These are phyloP conservation scores for Monilinia laxa DNA, from an alignment of 2,329 filamentous ascomycete species.

Conservation along the genomic window DNA sequence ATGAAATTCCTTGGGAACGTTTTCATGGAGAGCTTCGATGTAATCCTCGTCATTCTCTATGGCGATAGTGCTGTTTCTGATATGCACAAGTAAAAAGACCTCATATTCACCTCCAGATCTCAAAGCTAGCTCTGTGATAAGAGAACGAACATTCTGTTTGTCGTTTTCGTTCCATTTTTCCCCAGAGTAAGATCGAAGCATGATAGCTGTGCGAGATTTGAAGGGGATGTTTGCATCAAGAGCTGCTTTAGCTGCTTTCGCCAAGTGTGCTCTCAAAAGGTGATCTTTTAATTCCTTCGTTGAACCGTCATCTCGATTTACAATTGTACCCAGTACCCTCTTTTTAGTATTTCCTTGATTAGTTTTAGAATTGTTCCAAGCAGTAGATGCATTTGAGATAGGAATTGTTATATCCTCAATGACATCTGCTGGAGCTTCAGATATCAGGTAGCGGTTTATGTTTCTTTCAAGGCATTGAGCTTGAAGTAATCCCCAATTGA, in stretches of 20 bases:
- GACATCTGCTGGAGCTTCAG: neutral
- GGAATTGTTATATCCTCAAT: neutral
- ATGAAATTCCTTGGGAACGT: conserved; percentile 68
- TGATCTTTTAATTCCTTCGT: neutral
- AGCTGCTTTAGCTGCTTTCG: neutral
- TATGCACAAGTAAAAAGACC: conserved; percentile 76
- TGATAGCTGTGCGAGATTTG: conserved; percentile 62
- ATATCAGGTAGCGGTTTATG: conserved; percentile 50
- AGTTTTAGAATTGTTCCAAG: neutral
- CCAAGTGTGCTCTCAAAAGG: conserved; percentile 3
- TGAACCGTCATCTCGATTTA: neutral
- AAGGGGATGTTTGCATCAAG: neutral
- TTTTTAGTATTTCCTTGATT: neutral
- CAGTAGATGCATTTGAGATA: neutral
- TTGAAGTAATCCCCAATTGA: conserved; percentile 72
- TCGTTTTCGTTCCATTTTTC: conserved; percentile 78
- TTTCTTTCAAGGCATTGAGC: conserved; percentile 65
- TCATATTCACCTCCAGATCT: conserved; percentile 79
- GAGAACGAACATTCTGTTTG: conserved; percentile 72
- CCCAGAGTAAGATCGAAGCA: conserved; percentile 74
- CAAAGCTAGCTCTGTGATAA: conserved; percentile 74
- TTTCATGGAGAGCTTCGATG: conserved; percentile 56
- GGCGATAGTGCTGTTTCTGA: conserved; percentile 60
- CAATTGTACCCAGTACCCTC: neutral
- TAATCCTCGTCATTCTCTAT: conserved; percentile 63